These are phyloP conservation scores for Ballota nigra DNA, from an alignment of 257 asterid species.

Conservation along the genomic window DNA sequence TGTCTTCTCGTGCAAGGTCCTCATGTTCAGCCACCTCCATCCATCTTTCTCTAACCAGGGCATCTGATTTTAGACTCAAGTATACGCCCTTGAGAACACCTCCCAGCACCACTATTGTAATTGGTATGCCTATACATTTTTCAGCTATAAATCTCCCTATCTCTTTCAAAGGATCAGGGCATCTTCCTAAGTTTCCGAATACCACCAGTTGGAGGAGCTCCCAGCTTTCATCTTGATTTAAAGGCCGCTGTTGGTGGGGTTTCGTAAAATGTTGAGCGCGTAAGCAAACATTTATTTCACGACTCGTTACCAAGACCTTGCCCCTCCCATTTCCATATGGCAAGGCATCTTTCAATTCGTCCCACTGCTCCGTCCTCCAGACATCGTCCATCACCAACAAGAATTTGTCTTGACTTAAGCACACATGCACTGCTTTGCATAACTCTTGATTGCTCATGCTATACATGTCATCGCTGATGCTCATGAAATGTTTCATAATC, in stretches of 20 bases:
- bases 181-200: not conserved
- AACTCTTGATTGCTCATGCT: no score
- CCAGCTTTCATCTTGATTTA: not conserved
- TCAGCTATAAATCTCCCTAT: not conserved
- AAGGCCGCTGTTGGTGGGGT: constrained; percentile 35
- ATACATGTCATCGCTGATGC: constrained; percentile 15
- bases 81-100: not conserved
- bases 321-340: constrained; percentile 26
- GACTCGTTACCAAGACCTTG: constrained; percentile 48
- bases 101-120: not conserved
- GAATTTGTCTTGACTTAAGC: constrained; percentile 21
- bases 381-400: constrained; percentile 19
- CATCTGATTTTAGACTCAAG: not conserved
- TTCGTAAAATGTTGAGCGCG: no score
- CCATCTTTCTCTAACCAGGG: constrained; percentile 9
- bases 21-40: constrained; percentile 11
- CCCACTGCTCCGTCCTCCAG: not conserved
- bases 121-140: not conserved
- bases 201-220: not conserved
- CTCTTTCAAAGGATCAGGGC: not conserved
- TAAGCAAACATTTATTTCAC: constrained; percentile 24
- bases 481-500: no score
- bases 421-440: not conserved
- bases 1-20: not conserved
- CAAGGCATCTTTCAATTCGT: constrained; percentile 17